Evolutionary conservation across 148 eudicot species (phyloP), one percentile per base, ranked within the genome.

Genomic region (Amaranthus palmeri): DNA sequence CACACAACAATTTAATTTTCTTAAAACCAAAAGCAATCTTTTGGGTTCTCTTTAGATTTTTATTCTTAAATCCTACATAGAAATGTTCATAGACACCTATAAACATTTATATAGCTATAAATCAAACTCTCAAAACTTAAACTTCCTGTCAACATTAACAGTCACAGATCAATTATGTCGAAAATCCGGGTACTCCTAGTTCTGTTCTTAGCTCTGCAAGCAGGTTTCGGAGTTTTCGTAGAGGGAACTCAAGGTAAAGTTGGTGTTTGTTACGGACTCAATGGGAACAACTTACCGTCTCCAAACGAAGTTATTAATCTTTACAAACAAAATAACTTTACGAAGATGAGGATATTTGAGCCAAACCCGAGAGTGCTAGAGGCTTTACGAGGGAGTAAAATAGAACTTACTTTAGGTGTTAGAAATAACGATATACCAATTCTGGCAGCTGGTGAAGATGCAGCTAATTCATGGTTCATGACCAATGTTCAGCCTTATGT

Each of bases 261-360:
- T 9, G 91, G 93, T 40, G 79, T 82, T 2, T 76, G 81, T 67
- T 87, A 85, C 43, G 95, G 95, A 42, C 76, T 81, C 44, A 72
- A 46, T 4, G 95, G 86, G 4, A 52, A 83, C 55, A 84, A 87
- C 67, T 75, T 89, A 8, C 95, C 88, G 10, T 12, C 84, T 2
- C 77, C 88, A 8, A 10, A 47, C 1, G 78, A 79, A 6, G 85
- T 85, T 8, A 64, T 87, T 6, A 54, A 61, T 11, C 86, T 87
- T 10, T 81, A 71, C 65, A 67, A 85, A n/a, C 53, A 9, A 43
- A 3, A 54, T 58, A 53, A 72, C 8, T 66, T 89, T 61, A 2
- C 25, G 15, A 79, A 76, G 36, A 72, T 87, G 70, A 80, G 91
- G 45, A 72, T 89, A 54, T 89, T 73, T 69, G 79, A 85, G 43